These are phyloP conservation scores for Bolboschoenoplectus hybrid DNA, from an alignment of 202 grass and related monocot species.

Conservation along the genomic window DNA sequence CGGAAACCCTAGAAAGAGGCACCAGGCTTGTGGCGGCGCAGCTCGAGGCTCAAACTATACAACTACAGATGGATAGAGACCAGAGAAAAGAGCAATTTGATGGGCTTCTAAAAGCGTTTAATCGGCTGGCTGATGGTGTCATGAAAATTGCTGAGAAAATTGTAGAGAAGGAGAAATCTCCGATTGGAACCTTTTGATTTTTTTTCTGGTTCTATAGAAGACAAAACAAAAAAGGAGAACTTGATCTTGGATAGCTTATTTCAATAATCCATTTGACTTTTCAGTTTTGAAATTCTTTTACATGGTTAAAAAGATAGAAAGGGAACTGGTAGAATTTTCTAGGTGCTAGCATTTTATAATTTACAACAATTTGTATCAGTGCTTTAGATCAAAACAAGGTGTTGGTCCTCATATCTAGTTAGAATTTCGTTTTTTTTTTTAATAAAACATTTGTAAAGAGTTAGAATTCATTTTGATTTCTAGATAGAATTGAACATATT, in stretches of 20 bases:
- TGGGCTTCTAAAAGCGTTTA: slow-evolving; percentile 22
- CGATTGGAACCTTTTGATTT: not conserved
- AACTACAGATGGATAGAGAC: slow-evolving; percentile 25
- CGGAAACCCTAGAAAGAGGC: slow-evolving; percentile 31
- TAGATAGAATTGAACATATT: not conserved
- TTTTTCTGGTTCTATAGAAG: not conserved
- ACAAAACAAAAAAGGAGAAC: not conserved
- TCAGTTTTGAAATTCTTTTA: not conserved
- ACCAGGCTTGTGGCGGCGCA: slow-evolving; percentile 36
- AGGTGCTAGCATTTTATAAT: not conserved
- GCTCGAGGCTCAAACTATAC: slow-evolving; percentile 33
- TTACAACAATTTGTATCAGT: not conserved
- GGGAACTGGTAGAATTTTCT: not conserved
- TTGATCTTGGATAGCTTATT: slow-evolving; percentile 21
- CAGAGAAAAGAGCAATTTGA: slow-evolving; percentile 33
- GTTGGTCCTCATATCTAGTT: not conserved
- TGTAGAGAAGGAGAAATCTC: slow-evolving; percentile 12
- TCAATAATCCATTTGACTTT: not conserved
- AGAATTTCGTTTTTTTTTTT: not conserved
- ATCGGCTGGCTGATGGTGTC: slow-evolving; percentile 25
- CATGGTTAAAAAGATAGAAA: not conserved
- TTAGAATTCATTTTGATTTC: not conserved
- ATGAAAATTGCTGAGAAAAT: slow-evolving; percentile 36
- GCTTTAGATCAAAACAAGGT: not conserved
- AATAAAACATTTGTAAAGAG: not conserved